phyloP scores from a whole-genome alignment of 1,284 basidiomycete genomes.

The Fomitopsis pinicola region DNA sequence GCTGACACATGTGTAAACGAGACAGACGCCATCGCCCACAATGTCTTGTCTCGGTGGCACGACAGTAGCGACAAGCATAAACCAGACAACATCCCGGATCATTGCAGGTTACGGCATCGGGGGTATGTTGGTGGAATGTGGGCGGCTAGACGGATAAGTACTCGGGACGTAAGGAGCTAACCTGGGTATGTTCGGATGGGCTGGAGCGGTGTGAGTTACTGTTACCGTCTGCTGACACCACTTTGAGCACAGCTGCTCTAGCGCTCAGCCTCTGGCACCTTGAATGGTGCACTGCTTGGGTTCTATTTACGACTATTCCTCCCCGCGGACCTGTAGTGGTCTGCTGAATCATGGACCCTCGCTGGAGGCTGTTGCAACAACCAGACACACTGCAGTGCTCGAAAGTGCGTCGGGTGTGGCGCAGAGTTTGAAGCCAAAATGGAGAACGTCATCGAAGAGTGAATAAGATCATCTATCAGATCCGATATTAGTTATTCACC shows the following conservation, averaged over 20 bases:
- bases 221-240: background rate
- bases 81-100: background rate
- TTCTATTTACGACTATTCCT: background rate
- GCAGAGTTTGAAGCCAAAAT: background rate
- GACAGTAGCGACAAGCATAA: background rate
- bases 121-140: background rate
- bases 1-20: background rate
- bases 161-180: background rate
- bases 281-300: background rate
- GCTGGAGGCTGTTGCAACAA: background rate
- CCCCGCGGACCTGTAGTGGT: background rate
- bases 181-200: background rate
- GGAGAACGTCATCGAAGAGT: constrained; percentile 3
- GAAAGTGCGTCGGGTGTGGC: background rate
- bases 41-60: background rate
- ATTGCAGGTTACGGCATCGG: background rate
- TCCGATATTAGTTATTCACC: background rate
- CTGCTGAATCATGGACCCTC: background rate
- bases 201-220: background rate
- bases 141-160: background rate
- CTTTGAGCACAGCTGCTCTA: background rate
- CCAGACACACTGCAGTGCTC: background rate
- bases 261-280: background rate
- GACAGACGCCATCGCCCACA: background rate
- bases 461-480: constrained; percentile 7